A percentile compares a stretch with the other conserved stretches of the same genome.
Conservation (phyloP, 169 alveolate genomes). For the Eimeria nieschulzi region DNA sequence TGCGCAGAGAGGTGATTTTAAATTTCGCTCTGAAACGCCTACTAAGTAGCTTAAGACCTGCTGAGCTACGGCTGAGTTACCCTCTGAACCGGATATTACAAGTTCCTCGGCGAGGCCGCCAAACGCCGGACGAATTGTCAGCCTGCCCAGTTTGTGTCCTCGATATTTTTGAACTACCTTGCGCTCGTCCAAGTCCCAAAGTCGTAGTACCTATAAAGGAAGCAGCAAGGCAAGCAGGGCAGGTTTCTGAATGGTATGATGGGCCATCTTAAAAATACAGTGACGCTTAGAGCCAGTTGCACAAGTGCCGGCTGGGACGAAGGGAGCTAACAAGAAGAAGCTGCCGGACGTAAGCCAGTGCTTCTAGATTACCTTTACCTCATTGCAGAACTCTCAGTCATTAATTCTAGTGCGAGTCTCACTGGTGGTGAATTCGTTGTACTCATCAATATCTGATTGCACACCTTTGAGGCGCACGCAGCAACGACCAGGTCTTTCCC, state of each 20-base stretch:
- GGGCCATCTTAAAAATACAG: not conserved
- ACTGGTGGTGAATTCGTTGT: conserved; percentile 56
- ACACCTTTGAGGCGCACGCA: conserved; percentile 57
- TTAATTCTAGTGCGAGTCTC: not conserved
- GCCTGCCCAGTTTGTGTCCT: conserved; percentile 89
- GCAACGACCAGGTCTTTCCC: conserved; percentile 64
- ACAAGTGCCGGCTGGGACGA: too few species aligned
- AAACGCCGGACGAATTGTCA: conserved; percentile 84
- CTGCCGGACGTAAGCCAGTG: too few species aligned
- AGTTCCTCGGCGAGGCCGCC: conserved; percentile 88
- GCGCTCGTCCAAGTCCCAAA: conserved; percentile 72
- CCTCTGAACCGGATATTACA: conserved; percentile 90
- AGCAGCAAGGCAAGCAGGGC: too few species aligned
- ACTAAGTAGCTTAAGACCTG: not conserved
- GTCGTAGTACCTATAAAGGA: conserved; percentile 51
- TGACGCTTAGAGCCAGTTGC: too few species aligned
- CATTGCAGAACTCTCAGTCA: too few species aligned
- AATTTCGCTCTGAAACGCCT: not conserved
- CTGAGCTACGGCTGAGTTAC: conserved; percentile 8
- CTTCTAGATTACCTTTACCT: too few species aligned
- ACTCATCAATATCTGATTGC: conserved; percentile 49
- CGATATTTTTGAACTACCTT: conserved; percentile 81
- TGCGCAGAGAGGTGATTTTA: too few species aligned
- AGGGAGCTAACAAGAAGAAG: too few species aligned
- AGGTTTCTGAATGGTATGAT: not conserved